These are phyloP conservation scores for Lignosus rhinocerotis DNA, from an alignment of 1,284 basidiomycete genomes.

Conservation along the genomic window DNA sequence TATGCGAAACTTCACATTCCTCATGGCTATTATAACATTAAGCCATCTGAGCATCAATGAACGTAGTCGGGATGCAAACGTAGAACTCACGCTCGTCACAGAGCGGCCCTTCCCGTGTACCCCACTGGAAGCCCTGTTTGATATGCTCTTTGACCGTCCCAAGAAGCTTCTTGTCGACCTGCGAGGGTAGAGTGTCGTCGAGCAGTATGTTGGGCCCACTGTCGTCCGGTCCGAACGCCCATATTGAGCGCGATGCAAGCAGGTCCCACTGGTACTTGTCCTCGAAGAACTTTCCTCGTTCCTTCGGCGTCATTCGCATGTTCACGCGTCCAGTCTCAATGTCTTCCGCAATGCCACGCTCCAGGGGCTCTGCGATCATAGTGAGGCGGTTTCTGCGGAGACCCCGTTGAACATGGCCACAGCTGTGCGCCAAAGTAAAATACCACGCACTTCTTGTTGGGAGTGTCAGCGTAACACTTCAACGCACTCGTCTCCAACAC, in stretches of 20 bases:
- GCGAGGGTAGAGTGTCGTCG: constrained; percentile 95
- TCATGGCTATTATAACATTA: constrained; percentile 68
- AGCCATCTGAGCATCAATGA: background rate
- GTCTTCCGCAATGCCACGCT: constrained; percentile 92
- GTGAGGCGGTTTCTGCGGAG: constrained; percentile 87
- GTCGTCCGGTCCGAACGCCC: constrained; percentile 99
- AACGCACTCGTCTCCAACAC: constrained; percentile 97
- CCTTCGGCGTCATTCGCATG: constrained; percentile 92
- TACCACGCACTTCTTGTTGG: constrained; percentile 88
- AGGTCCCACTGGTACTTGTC: constrained; percentile 98
- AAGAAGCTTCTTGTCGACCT: constrained; percentile 92
- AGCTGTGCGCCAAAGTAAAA: constrained; percentile 9
- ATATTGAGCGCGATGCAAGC: constrained; percentile 95
- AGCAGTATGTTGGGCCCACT: constrained; percentile 91
- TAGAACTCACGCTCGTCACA: constrained; percentile 92
- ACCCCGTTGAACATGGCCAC: constrained; percentile 10
- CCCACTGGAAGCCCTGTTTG: constrained; percentile 99
- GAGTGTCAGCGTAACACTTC: constrained; percentile 98
- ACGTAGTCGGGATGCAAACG: background rate
- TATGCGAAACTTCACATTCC: constrained; percentile 97
- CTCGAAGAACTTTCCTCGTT: constrained; percentile 92
- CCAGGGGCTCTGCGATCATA: constrained; percentile 96
- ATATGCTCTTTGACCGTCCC: constrained; percentile 91
- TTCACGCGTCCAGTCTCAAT: constrained; percentile 89
- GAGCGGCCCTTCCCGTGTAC: constrained; percentile 92